Base-by-base conservation (phyloP, 139 green algal genomes). In the Monoraphidium neglectum region DNA sequence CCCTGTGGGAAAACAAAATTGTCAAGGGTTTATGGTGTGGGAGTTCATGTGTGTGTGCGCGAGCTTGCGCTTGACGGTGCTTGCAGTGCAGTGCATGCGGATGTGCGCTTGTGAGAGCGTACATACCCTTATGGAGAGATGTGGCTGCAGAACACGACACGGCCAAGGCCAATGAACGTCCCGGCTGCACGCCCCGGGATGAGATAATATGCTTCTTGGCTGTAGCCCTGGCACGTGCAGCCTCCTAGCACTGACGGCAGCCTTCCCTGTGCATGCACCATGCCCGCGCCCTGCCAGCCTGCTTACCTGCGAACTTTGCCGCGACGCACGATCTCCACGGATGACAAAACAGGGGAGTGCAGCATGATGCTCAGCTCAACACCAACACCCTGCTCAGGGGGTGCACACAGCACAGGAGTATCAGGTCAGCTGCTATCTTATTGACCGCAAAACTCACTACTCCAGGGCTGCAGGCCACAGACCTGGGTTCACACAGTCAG, bases 291-390 rank as follows among this genome's bases (percentile, higher is more conserved):
- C 18, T 33, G 24, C 56, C 15, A 26, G 15, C 32, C 23, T 63
- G 21, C 8, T 63, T 24, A 40, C 2, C 21, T 30, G 13, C 87
- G 76, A 16, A 89, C 83, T 47, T 81, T 78, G 13, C 80, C 80
- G 33, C 73, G 78, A 60, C 85, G 83, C 30, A 88, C 57, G 23
- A 89, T 66, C 33, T 86, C 80, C 0, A 90, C 63, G 21, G 43
- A 46, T 67, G 83, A 59, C 35, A 89, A 15, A 0, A 79, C 72
- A 28, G 84, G 84, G 15, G 79, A 79, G 68, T 88, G 76, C 4
- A 91, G 30, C 8, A 77, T 82, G 51, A 89, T 53, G 26, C 81
- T 82, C 37, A 88, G 79, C 77, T 91, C 87, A 4, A 90, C 74
- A 38, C 87, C 87, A 21, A 90, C 67, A 60, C 87, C 87, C 68